Evolutionary conservation across 2,329 filamentous ascomycete species (phyloP).

Genomic region (Epichloe coenophiala): DNA sequence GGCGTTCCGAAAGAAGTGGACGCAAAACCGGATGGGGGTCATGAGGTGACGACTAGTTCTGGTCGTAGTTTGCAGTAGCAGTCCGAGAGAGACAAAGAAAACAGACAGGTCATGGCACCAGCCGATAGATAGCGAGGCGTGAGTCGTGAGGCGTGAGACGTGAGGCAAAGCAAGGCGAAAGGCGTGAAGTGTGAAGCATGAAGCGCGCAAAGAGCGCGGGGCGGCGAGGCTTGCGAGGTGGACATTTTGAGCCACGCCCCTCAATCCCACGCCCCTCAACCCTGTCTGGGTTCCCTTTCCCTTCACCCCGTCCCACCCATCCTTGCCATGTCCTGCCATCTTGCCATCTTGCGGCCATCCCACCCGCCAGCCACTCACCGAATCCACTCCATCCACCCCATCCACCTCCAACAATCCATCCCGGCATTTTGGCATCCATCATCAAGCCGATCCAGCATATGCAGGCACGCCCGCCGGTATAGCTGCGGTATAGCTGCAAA

Average conservation of each 20-base stretch:
- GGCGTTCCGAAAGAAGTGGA: not conserved
- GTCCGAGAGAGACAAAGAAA: not conserved
- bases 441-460: not conserved
- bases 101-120: not conserved
- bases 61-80: not conserved
- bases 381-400: not conserved
- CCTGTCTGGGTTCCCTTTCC: not conserved
- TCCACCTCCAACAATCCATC: conserved; percentile 3
- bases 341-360: too few relatives aligned
- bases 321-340: not conserved
- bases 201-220: not conserved
- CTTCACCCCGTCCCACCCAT: not conserved
- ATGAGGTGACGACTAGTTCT: not conserved
- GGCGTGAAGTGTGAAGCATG: not conserved
- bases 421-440: conserved; percentile 2
- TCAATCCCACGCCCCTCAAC: not conserved
- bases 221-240: not conserved
- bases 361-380: not conserved
- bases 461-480: conserved; percentile 1
- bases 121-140: too few relatives aligned
- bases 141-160: too few relatives aligned
- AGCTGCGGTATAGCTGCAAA: not conserved
- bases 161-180: too few relatives aligned
- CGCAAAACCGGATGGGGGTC: too few relatives aligned
- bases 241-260: not conserved